Conservation (phyloP, 2,329 filamentous ascomycete species). For the Trichoderma sp. region DNA sequence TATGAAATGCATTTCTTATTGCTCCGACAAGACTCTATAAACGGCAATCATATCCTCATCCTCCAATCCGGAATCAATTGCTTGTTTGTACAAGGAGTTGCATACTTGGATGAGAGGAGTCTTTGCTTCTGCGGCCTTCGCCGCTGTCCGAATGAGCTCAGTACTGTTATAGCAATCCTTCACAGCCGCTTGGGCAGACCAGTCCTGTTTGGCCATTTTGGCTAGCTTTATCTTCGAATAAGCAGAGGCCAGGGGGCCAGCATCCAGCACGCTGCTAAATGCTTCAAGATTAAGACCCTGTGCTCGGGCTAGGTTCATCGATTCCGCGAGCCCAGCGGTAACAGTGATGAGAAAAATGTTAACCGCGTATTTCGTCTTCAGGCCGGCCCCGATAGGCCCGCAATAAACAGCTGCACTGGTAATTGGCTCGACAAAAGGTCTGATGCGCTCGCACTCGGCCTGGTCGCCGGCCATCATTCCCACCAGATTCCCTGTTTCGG, state of each 20-base stretch:
- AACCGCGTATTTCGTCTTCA: constrained; percentile 35
- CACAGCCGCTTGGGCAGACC: constrained; percentile 31
- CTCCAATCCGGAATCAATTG: constrained; percentile 24
- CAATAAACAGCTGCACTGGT: constrained; percentile 35
- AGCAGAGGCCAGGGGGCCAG: constrained; percentile 33
- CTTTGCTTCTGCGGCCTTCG: constrained; percentile 21
- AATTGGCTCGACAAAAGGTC: constrained; percentile 27
- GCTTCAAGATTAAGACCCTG: constrained; percentile 34
- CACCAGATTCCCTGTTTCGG: constrained; percentile 34
- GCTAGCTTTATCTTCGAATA: constrained; percentile 32
- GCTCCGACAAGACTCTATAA: constrained; percentile 21
- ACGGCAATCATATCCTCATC: constrained; percentile 34
- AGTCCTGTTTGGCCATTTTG: constrained; percentile 32
- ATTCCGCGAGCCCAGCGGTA: constrained; percentile 34
- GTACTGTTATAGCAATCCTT: constrained; percentile 35
- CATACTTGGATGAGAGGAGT: constrained; percentile 28
- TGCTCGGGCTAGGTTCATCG: constrained; percentile 33
- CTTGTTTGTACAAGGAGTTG: constrained; percentile 27
- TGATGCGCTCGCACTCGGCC: constrained; percentile 27
- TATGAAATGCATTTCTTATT: background rate
- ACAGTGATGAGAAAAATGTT: constrained; percentile 33
- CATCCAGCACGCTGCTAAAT: constrained; percentile 31
- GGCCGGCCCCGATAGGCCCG: constrained; percentile 32
- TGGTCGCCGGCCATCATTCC: constrained; percentile 35
- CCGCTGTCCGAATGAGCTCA: constrained; percentile 29